A percentile compares a stretch with the other conserved stretches of the same genome.
phyloP scores from a whole-genome alignment of 345 rosid genomes.

The Cochlearia excelsa region DNA sequence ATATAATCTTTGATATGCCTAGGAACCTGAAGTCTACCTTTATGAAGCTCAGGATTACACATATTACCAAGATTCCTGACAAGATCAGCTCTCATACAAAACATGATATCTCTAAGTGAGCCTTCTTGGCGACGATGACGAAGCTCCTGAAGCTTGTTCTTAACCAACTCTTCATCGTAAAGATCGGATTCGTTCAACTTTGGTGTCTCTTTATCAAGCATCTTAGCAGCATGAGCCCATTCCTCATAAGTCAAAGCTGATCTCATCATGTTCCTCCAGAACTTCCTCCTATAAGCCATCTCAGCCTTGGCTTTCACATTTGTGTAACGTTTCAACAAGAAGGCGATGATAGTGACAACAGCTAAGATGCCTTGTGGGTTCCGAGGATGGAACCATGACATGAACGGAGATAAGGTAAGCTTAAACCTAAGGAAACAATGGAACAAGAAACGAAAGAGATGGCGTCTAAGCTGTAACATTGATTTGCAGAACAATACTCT shows the following conservation, averaged over 20 bases:
- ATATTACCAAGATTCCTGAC: slow-evolving; percentile 93
- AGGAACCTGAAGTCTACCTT: slow-evolving; percentile 94
- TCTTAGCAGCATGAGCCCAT: slow-evolving; percentile 98
- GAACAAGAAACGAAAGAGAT: slow-evolving; percentile 43
- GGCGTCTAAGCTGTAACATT: slow-evolving; percentile 55
- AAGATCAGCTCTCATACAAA: slow-evolving; percentile 96
- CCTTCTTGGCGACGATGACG: slow-evolving; percentile 82
- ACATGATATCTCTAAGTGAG: slow-evolving; percentile 82
- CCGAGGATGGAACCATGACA: slow-evolving; percentile 90
- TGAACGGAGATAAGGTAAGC: slow-evolving; percentile 43
- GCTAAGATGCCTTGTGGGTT: slow-evolving; percentile 96
- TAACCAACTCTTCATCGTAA: slow-evolving; percentile 84
- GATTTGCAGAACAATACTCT: slow-evolving; percentile 81
- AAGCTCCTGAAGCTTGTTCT: slow-evolving; percentile 86
- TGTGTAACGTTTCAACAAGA: slow-evolving; percentile 72
- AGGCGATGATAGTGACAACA: slow-evolving; percentile 79
- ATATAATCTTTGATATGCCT: slow-evolving; percentile 89
- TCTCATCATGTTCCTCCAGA: slow-evolving; percentile 99
- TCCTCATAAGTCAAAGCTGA: slow-evolving; percentile 86
- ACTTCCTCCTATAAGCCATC: slow-evolving; percentile 91
- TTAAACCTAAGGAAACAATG: slow-evolving; percentile 43
- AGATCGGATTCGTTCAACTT: slow-evolving; percentile 73
- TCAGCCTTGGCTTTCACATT: slow-evolving; percentile 88
- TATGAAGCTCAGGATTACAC: slow-evolving; percentile 96
- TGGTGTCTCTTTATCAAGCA: slow-evolving; percentile 82